Base-by-base conservation (phyloP, 2,329 filamentous ascomycete genomes). In the Gaeumannomyces sp. region DNA sequence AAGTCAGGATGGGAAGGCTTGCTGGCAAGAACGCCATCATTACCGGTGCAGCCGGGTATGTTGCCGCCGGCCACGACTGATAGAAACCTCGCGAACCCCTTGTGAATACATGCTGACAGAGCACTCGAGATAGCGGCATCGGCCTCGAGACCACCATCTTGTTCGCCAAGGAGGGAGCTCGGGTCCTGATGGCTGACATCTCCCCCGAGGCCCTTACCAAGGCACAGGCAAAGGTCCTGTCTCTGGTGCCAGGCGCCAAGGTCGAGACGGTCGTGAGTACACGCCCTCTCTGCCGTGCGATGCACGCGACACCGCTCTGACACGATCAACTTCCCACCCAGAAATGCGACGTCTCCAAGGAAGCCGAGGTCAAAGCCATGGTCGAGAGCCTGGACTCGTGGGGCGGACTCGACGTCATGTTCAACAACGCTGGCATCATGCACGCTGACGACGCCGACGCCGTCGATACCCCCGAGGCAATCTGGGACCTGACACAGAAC, bases 351-450 rank as follows among this genome's bases (percentile, higher is more conserved):
- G 93, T 97, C 64, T 93, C 91, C 75, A 93, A 93, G 73, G 93
- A 97, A 76, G 77, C 84, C 67, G 85, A 95, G 65, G 87, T 97
- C 38, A 80, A 92, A 72, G 86, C 87, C 65, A 86, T 90, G 74
- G 82, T 97, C 63, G 89, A 91, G 70, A 79, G 84, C 13, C 79
- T 94, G 65, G 93, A 97, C 76, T 74, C 85, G 65, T 96, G 91
- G 90, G 93, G 93, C 73, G 93, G 93, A 59, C 78, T 95, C 3
- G 93, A 97, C 75, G 82, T 97, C 73, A 91, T 97, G 72, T 97
- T 97, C 87, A 97, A 97, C 86, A 97, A 97, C 76, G 93, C 93
- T 29, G 93, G 93, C 64, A 97, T 97, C 77, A 97, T 97, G 93
- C 93, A 97, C 79, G 88, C 87, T 61, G 83, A 89, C 65, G 90